These are phyloP conservation scores for Amylostereum chailletii DNA, from an alignment of 1,284 basidiomycete species.

Conservation along the genomic window DNA sequence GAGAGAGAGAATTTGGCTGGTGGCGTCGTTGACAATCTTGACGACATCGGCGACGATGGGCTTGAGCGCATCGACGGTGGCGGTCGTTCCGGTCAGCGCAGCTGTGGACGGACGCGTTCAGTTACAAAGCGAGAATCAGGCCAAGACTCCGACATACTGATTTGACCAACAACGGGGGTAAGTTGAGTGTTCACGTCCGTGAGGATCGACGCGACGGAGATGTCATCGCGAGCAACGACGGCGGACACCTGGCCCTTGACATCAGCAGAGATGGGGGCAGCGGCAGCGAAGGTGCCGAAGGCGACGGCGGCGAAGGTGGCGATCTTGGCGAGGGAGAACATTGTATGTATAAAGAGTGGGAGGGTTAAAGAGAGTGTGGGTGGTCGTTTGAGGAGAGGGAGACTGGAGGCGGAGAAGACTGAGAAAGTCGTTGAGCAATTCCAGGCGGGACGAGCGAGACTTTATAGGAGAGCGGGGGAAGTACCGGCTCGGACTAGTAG, in stretches of 20 bases:
- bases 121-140: neutral
- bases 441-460: too few relatives aligned
- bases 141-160: neutral
- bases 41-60: neutral
- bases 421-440: too few relatives aligned
- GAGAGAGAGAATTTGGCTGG: neutral
- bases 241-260: neutral
- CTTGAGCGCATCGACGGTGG: neutral
- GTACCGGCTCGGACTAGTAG: too few relatives aligned
- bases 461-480: too few relatives aligned
- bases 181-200: neutral
- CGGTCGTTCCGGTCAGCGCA: neutral
- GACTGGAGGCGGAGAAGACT: too few relatives aligned
- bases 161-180: neutral
- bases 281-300: constrained; percentile 4
- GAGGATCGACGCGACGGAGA: neutral
- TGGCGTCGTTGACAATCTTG: neutral
- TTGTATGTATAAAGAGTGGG: too few relatives aligned
- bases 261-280: constrained; percentile 1
- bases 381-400: too few relatives aligned
- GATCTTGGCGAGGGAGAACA: constrained; percentile 2
- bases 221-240: neutral
- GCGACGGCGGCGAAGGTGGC: constrained; percentile 2
- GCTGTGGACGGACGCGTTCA: neutral
- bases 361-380: too few relatives aligned